phyloP scores from a whole-genome alignment of 305 asterid species.

The Petunia hybrid region DNA sequence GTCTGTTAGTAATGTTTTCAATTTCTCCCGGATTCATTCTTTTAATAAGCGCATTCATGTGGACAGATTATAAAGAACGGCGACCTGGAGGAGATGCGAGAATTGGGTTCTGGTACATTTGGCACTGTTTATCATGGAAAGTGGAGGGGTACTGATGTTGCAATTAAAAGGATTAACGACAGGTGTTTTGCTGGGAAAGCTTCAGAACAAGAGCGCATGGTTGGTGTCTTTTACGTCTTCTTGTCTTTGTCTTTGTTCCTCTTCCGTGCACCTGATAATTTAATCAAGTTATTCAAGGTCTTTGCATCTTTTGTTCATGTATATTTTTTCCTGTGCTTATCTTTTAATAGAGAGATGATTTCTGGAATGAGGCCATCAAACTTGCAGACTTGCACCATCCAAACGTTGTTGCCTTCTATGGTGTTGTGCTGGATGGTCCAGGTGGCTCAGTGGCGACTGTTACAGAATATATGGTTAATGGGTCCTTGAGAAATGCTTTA shows the following conservation, averaged over 20 bases:
- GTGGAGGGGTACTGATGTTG: conserved; percentile 96
- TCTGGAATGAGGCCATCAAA: conserved; percentile 91
- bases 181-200: conserved; percentile 84
- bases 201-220: conserved; percentile 95
- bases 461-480: conserved; percentile 90
- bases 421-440: conserved; percentile 86
- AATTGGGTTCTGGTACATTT: conserved; percentile 91
- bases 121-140: conserved; percentile 95
- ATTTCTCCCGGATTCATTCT: conserved; percentile 14
- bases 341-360: conserved; percentile 70
- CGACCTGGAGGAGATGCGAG: conserved; percentile 85
- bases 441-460: conserved; percentile 88
- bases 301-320: conserved; percentile 11
- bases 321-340: conserved; percentile 4
- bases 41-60: background rate
- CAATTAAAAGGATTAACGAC: conserved; percentile 82
- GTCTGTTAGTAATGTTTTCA: conserved; percentile 15
- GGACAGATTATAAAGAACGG: conserved; percentile 70
- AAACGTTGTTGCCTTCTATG: conserved; percentile 89
- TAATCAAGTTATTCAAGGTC: background rate
- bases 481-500: conserved; percentile 80
- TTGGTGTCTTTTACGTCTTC: conserved; percentile 43
- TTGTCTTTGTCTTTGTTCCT: background rate
- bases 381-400: conserved; percentile 93
- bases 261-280: background rate